Conservation (phyloP, 495 filamentous ascomycete genomes). For the Aspergillus kassunensis region DNA sequence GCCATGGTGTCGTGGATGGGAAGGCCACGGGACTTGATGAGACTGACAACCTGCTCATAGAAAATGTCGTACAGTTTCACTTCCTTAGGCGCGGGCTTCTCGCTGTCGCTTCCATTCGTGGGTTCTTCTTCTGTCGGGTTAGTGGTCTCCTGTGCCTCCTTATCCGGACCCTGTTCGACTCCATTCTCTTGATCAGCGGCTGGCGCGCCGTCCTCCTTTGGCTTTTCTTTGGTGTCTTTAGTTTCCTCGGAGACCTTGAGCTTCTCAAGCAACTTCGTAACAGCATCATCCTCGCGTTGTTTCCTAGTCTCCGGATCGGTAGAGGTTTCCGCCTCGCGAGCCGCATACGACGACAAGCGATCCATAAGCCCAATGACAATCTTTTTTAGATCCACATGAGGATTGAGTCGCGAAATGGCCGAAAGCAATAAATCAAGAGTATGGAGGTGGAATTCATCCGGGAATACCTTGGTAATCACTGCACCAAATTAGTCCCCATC, state of each 20-base stretch:
- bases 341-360: slow-evolving; percentile 85
- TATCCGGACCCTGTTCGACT: slow-evolving; percentile 41
- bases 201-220: slow-evolving; percentile 30
- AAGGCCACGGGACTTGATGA: slow-evolving; percentile 85
- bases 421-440: slow-evolving; percentile 91
- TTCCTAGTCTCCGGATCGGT: slow-evolving; percentile 67
- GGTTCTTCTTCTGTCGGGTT: slow-evolving; percentile 24
- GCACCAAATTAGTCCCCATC: slow-evolving; percentile 2
- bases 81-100: slow-evolving; percentile 68
- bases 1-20: slow-evolving; percentile 94
- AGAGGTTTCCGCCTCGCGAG: slow-evolving; percentile 78
- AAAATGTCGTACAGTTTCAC: slow-evolving; percentile 96
- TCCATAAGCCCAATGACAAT: slow-evolving; percentile 99
- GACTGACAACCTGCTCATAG: slow-evolving; percentile 89
- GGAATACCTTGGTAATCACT: slow-evolving; percentile 99
- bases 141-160: no score
- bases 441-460: slow-evolving; percentile 95
- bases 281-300: slow-evolving; percentile 79
- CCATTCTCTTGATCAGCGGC: slow-evolving; percentile 43
- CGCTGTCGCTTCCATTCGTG: slow-evolving; percentile 15
- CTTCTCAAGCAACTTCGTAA: slow-evolving; percentile 69
- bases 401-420: slow-evolving; percentile 86
- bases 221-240: slow-evolving; percentile 30
- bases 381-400: slow-evolving; percentile 93
- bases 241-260: slow-evolving; percentile 64